Evolutionary conservation across 495 filamentous ascomycete species (phyloP), one percentile per base, ranked within the genome.

Genomic region (Aspergillus ostianus): DNA sequence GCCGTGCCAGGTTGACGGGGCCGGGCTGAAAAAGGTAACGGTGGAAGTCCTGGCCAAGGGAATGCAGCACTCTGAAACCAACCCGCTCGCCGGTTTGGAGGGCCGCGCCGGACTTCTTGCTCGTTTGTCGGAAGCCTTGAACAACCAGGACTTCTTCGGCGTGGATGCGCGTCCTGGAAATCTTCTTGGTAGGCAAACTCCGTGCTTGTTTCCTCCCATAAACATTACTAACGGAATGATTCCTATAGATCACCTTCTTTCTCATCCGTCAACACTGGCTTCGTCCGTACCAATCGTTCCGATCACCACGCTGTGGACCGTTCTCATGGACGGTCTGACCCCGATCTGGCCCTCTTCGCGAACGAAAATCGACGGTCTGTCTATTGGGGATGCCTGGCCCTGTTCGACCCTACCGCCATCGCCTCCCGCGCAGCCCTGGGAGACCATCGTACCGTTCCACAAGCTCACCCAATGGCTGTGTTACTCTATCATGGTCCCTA

Each of bases 301-400:
- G 7, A 81, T 98, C n/a, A 92, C 94, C 4, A 96, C 92, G 0
- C 79, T 98, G 1, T 98, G 94, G 94, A 81, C 83, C 52, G 85
- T 91, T 13, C 81, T 98, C 0, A 96, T 96, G 84, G 87, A 93
- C 60, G 91, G 94, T 1, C 82, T 98, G 3, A 81, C 86, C 8
- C 80, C 87, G 0, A 92, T 98, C 71, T 98, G 94, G 94, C 95
- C 95, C 0, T 72, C 87, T 0, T 92, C 92, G 0, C 84, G 95
- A 47, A 97, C 93, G 6, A 86, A 89, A 61, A 88, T 98, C 63
- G 91, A 96, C 67, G 91, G 91, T 6, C 80, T 93, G 30, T 86
- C 92, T 0, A 87, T 98, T 52, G 94, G 94, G 47, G 94, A 98
- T 69, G 94, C 95, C 27, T 98, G 94, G 94, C 88, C 86, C 0